Conservation (phyloP, 495 filamentous ascomycete species). For the Glonium stellatum region DNA sequence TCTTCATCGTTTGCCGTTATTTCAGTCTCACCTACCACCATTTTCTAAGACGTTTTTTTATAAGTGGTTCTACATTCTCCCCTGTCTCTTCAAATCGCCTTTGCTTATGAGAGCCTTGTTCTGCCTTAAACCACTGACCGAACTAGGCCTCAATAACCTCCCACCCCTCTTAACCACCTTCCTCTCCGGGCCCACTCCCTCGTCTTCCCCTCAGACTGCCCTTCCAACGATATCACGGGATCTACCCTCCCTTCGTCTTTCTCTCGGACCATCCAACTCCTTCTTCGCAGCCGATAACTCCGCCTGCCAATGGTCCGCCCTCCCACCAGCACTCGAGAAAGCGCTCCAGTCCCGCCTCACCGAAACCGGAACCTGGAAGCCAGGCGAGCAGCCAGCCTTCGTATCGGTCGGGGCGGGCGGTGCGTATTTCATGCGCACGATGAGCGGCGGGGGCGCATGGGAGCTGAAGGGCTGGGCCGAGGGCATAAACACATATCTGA, state of each 20-base stretch:
- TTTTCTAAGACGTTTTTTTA: neutral
- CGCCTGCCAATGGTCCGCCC: constrained; percentile 18
- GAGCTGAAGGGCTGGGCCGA: constrained; percentile 20
- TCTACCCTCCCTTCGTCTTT: constrained; percentile 20
- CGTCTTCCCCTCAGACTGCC: too few relatives aligned
- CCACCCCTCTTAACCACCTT: constrained; percentile 23
- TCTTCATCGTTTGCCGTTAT: neutral
- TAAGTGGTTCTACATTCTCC: neutral
- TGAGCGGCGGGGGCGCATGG: constrained; percentile 22
- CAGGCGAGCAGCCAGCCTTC: constrained; percentile 20
- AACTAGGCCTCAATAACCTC: constrained; percentile 25
- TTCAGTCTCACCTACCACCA: neutral
- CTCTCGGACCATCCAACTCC: constrained; percentile 25
- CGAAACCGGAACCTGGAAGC: constrained; percentile 10
- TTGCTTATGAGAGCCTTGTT: neutral
- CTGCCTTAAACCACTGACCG: neutral
- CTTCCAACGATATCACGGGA: constrained; percentile 13
- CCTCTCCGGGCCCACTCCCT: constrained; percentile 20
- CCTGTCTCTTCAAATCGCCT: neutral
- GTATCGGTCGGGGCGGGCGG: constrained; percentile 23
- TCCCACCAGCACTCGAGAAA: constrained; percentile 22
- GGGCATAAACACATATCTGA: constrained; percentile 25
- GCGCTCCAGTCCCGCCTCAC: constrained; percentile 10
- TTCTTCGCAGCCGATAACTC: constrained; percentile 22
- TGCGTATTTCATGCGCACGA: constrained; percentile 24